Base-by-base conservation (phyloP, 768 basidiomycete genomes). In the Cantharellus anzutake region DNA sequence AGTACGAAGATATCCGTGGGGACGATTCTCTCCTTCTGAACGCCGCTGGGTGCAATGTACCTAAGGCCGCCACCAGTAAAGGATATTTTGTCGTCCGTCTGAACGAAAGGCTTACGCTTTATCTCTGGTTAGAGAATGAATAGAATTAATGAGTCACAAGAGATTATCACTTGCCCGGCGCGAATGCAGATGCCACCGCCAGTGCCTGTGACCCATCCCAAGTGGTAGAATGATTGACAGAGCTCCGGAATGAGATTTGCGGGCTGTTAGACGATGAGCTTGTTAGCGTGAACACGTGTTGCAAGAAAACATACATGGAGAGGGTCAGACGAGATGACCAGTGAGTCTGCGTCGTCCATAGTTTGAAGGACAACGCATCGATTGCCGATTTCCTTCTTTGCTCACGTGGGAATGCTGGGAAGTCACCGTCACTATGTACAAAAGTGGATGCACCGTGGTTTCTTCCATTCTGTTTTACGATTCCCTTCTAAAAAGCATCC, bases 131-230 rank as follows among this genome's bases (percentile, higher is more conserved):
- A 29, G 44, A 29, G 44, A 11, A 29, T 48, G 44, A 48, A 11
- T 29, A 29, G 11, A 48, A 48, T 11, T 29, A 48, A 1, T 11
- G 52, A 7, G 14, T 55, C 7, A 55, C 35, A 55, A 37, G 35
- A 37, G 11, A 11, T 29, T 11, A 48, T 29, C 7, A 55, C 52
- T 7, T 7, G 38, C 52, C 35, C 35, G 35, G 1, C 7, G 35
- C 52, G 52, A 55, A 55, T 55, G 3, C 64, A 66, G 62, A 68
- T 67, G 0, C 70, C 70, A 34, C 72, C 72, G 3, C 88, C 89
- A 2, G 90, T 92, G 14, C 90, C 89, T 2, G 89, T 92, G 1
- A 92, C 90, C 90, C 90, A 92, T 11, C 90, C 90, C 29, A 92
- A 77, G 72, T 71, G 77, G 71, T 92, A 92, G 70, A 93, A 92